A percentile compares a stretch with the other conserved stretches of the same genome.
Evolutionary conservation across 2,329 filamentous ascomycete species (phyloP).

Genomic region (Paraphoma sp.): DNA sequence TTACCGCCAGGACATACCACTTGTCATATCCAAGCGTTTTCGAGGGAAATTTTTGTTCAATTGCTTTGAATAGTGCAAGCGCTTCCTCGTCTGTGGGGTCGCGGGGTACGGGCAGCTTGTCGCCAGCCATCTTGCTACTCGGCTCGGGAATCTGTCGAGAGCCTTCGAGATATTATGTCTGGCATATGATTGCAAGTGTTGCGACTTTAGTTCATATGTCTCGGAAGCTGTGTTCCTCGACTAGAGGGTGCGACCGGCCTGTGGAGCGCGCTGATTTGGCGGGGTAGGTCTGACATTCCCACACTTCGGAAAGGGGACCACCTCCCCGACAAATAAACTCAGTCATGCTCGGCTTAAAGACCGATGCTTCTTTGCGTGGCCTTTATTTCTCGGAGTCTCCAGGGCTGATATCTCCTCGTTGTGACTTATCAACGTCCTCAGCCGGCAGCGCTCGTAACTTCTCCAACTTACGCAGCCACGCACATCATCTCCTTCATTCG

Average conservation of each 20-base stretch:
- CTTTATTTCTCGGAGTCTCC: no score
- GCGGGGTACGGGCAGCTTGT: constrained; percentile 15
- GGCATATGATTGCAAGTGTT: not conserved
- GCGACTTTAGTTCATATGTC: not conserved
- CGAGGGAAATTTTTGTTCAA: constrained; percentile 55
- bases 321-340: constrained; percentile 9
- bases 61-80: constrained; percentile 48
- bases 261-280: constrained; percentile 2
- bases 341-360: not conserved
- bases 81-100: constrained; percentile 50
- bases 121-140: constrained; percentile 17
- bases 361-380: no score
- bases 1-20: constrained; percentile 56
- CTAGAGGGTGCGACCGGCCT: not conserved
- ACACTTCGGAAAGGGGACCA: constrained; percentile 6
- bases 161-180: not conserved
- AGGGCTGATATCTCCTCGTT: no score
- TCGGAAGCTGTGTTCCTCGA: not conserved
- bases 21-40: constrained; percentile 51
- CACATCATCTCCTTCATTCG: no score
- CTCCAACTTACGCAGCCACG: no score
- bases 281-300: constrained; percentile 11
- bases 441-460: no score
- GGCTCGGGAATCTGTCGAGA: not conserved
- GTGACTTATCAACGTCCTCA: no score